phyloP scores from a whole-genome alignment of 2,329 filamentous ascomycete genomes.

The Trichoderma koningiopsis region DNA sequence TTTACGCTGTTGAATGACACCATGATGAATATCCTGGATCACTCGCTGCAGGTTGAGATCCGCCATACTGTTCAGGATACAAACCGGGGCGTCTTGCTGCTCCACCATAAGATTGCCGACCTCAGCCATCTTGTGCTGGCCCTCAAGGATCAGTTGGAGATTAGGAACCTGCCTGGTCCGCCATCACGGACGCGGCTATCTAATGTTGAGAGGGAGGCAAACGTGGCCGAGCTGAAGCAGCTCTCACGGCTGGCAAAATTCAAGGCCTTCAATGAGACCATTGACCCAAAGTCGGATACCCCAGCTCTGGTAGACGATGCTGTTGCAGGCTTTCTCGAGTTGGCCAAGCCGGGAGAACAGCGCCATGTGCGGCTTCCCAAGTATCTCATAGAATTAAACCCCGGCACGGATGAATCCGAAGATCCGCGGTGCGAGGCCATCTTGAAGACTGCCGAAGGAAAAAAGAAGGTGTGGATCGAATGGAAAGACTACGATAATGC shows the following conservation, averaged over 20 bases:
- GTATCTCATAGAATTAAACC: conserved; percentile 40
- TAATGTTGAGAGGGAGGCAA: conserved; percentile 41
- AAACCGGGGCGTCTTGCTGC: conserved; percentile 49
- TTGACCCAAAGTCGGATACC: conserved; percentile 41
- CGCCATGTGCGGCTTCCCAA: conserved; percentile 41
- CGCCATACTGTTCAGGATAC: conserved; percentile 52
- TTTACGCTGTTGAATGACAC: conserved; percentile 51
- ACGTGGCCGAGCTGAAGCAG: conserved; percentile 45
- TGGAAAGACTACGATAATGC: conserved; percentile 52
- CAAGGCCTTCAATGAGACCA: conserved; percentile 54
- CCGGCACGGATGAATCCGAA: conserved; percentile 38
- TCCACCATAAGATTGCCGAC: conserved; percentile 51
- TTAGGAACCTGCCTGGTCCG: conserved; percentile 28
- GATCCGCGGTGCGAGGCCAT: conserved; percentile 45
- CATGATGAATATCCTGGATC: conserved; percentile 52
- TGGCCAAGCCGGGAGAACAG: conserved; percentile 40
- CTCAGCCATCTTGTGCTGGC: conserved; percentile 50
- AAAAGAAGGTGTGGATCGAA: conserved; percentile 51
- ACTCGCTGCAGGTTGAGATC: conserved; percentile 50
- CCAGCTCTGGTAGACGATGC: conserved; percentile 40
- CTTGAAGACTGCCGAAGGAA: conserved; percentile 40
- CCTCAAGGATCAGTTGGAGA: conserved; percentile 47
- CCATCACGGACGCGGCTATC: conserved; percentile 38
- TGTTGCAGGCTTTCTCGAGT: conserved; percentile 43
- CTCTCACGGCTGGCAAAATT: conserved; percentile 51